Conservation (phyloP, 2,329 filamentous ascomycete species). For the Colletotrichum chrysophilum region DNA sequence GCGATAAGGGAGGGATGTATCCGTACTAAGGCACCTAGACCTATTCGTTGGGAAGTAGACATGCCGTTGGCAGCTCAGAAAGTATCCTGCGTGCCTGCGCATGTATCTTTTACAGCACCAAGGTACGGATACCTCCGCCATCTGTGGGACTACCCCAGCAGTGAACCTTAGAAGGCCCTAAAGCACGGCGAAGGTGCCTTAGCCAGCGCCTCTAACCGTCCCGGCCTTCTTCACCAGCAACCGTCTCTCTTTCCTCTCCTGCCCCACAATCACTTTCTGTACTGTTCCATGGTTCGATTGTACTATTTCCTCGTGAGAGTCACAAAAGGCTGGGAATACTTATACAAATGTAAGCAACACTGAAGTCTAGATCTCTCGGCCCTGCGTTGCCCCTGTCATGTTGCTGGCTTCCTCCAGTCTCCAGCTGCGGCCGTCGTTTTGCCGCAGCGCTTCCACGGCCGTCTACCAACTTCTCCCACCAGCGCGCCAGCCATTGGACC, state of each 20-base stretch:
- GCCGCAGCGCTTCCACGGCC: not conserved
- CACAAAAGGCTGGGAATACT: not conserved
- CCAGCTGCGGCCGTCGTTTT: not conserved
- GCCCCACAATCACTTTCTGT: not conserved
- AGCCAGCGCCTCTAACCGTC: not conserved
- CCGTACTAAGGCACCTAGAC: not conserved
- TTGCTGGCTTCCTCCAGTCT: not conserved
- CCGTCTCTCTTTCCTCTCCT: not conserved
- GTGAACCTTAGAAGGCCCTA: too few species aligned
- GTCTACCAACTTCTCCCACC: not conserved
- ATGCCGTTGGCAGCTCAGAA: not conserved
- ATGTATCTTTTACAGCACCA: not conserved
- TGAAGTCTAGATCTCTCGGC: not conserved
- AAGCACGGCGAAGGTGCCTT: not conserved
- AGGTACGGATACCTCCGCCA: not conserved
- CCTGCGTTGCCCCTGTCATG: not conserved
- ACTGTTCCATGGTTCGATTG: not conserved
- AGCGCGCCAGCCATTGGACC: not conserved
- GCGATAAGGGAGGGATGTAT: not conserved
- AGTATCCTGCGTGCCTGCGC: not conserved
- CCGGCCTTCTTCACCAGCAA: not conserved
- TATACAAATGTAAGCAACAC: not conserved
- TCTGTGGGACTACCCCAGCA: too few species aligned
- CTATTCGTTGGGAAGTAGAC: not conserved
- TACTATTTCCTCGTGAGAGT: not conserved